These are phyloP conservation scores for Pestalotiopsis sp. DNA, from an alignment of 2,329 filamentous ascomycete species.

Conservation along the genomic window DNA sequence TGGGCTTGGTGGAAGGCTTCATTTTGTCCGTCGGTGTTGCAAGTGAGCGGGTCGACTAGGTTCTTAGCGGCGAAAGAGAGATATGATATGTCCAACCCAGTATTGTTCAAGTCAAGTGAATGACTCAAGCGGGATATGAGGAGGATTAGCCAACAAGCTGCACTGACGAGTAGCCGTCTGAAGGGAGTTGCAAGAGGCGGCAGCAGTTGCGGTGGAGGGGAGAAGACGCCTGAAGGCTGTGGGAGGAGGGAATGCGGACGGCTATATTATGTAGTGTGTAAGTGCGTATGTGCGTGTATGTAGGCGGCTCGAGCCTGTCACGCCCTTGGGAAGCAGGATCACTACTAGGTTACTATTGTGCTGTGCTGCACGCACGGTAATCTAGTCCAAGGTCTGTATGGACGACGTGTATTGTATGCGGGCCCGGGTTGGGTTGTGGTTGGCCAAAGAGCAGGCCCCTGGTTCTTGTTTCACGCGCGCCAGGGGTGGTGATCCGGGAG, in stretches of 20 bases:
- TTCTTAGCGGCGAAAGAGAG: slow-evolving; percentile 15
- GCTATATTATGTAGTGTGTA: slow-evolving; percentile 34
- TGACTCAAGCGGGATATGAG: slow-evolving; percentile 35
- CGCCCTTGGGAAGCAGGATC: background rate
- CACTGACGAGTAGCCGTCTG: slow-evolving; percentile 40
- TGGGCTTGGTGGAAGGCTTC: slow-evolving; percentile 55
- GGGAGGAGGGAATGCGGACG: slow-evolving; percentile 27
- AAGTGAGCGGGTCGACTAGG: background rate
- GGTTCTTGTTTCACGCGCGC: slow-evolving; percentile 24
- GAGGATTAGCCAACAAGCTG: slow-evolving; percentile 34
- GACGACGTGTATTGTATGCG: background rate
- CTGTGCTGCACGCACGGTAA: slow-evolving; percentile 15
- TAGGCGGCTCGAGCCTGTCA: background rate
- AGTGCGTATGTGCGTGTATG: slow-evolving; percentile 10
- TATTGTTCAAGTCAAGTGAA: slow-evolving; percentile 44
- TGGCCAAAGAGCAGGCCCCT: slow-evolving; percentile 1
- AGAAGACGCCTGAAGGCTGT: background rate
- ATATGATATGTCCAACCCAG: slow-evolving; percentile 16
- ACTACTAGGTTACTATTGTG: background rate
- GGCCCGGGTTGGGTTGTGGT: background rate
- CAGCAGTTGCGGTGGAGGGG: slow-evolving; percentile 33
- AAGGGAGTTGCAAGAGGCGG: slow-evolving; percentile 30
- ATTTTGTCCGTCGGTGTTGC: slow-evolving; percentile 39
- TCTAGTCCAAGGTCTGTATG: slow-evolving; percentile 10
- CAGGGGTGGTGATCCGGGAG: slow-evolving; percentile 22